Evolutionary conservation across 108 stramenopile genomes (phyloP), one percentile per base, ranked within the genome.

Genomic region (Fragilaria radians): DNA sequence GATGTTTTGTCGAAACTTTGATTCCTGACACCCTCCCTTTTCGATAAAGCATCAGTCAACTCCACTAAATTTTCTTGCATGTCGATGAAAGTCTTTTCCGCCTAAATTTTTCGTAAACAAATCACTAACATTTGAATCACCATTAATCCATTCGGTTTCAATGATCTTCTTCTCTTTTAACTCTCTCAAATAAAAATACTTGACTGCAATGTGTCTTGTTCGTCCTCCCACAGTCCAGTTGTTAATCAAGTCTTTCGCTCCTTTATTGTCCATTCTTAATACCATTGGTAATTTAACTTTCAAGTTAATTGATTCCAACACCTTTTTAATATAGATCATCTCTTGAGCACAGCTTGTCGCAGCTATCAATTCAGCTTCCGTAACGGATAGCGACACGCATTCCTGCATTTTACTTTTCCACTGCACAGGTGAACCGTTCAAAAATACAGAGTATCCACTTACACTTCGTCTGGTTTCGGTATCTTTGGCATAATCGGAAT

Each of bases 221-320:
- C 69, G 27, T 49, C 77, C 72, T 14, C 71, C 67, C 5, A 54
- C 32, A 34, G 60, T 62, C 70, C 75, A 76, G 32, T 59, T 68
- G 30, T 76, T 73, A 0, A 54, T 59, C 34, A 78, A 25, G 36
- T 73, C 68, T 9, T 51, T 34, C n/a, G n/a, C n/a, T n/a, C n/a
- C n/a, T n/a, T n/a, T n/a, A n/a, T n/a, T n/a, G n/a, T n/a, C n/a
- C n/a, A 73, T 48, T 36, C 74, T 36, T 27, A 74, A 46, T 32
- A 59, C 27, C 73, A 79, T 79, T 14, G 78, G 73, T 5, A 71
- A 30, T 32, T n/a, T n/a, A n/a, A n/a, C n/a, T n/a, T n/a, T n/a
- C n/a, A n/a, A n/a, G n/a, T n/a, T n/a, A n/a, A n/a, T n/a, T n/a
- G n/a, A n/a, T n/a, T n/a, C n/a, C n/a, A n/a, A n/a, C n/a, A n/a